phyloP scores from a whole-genome alignment of 1,139 yeast species.

The Eremothecium coryli region DNA sequence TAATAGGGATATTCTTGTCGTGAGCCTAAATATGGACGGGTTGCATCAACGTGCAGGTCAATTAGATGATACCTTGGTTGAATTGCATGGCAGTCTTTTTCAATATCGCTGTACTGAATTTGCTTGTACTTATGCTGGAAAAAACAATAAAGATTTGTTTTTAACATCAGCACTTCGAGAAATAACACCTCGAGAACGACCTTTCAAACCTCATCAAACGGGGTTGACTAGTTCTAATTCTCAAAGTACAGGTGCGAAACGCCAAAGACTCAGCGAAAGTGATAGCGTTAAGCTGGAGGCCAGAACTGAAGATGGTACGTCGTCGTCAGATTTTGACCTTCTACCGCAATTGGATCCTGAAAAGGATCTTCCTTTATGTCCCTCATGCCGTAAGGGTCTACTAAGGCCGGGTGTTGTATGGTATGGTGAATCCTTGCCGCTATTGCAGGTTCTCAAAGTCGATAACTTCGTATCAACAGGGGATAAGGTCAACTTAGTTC shows the following conservation, averaged over 20 bases:
- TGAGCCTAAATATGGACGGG: constrained; percentile 81
- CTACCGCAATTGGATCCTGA: constrained; percentile 39
- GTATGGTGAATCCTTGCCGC: constrained; percentile 81
- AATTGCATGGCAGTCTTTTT: constrained; percentile 74
- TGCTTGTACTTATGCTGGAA: constrained; percentile 52
- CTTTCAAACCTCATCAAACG: background rate
- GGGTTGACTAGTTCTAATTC: background rate
- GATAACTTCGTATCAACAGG: constrained; percentile 56
- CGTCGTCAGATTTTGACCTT: constrained; percentile 42
- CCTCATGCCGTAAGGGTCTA: constrained; percentile 51
- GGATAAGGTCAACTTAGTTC: constrained; percentile 54
- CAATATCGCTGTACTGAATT: constrained; percentile 67
- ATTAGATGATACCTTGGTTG: constrained; percentile 40
- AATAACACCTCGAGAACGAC: background rate
- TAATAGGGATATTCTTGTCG: constrained; percentile 40
- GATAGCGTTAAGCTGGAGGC: background rate
- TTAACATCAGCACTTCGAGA: background rate
- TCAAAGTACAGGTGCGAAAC: background rate
- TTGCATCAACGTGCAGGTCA: constrained; percentile 60
- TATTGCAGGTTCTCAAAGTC: constrained; percentile 50
- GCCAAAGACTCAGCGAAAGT: background rate
- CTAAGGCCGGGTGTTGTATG: constrained; percentile 86
- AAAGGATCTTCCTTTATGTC: constrained; percentile 63
- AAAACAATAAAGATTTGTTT: constrained; percentile 38
- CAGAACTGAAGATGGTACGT: constrained; percentile 17